Percentiles rank a stretch among this genome's conserved stretches.
Conservation (phyloP, 2,329 filamentous ascomycete genomes). For the Boeremia exigua region DNA sequence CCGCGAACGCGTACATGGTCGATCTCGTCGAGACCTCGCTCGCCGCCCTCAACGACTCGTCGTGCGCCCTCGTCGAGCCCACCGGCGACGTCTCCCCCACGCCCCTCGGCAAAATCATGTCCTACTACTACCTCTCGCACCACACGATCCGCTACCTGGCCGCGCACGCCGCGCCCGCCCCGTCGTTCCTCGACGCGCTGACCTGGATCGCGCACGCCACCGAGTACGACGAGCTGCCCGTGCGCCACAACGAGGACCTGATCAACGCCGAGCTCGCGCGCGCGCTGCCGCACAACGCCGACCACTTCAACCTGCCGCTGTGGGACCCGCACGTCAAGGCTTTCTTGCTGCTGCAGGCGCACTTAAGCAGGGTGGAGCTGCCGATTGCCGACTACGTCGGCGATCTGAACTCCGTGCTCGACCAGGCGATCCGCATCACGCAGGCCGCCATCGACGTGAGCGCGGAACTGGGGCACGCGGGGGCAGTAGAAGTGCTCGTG, state of each 20-base stretch:
- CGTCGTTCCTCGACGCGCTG: constrained; percentile 80
- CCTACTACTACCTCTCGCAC: constrained; percentile 96
- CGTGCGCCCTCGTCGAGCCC: constrained; percentile 80
- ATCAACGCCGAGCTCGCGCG: constrained; percentile 90
- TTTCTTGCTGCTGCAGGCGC: constrained; percentile 90
- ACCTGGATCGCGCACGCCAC: constrained; percentile 92
- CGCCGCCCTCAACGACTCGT: constrained; percentile 78
- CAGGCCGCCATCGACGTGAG: constrained; percentile 94
- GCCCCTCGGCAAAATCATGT: constrained; percentile 96
- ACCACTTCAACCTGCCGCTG: constrained; percentile 76
- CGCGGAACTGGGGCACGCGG: constrained; percentile 83
- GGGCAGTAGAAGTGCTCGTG: constrained; percentile 81
- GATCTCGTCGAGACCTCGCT: constrained; percentile 89
- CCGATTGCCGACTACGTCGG: constrained; percentile 98
- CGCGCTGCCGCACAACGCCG: constrained; percentile 74
- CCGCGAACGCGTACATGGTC: constrained; percentile 94
- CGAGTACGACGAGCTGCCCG: constrained; percentile 96
- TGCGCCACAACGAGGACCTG: constrained; percentile 97
- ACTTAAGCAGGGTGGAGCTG: constrained; percentile 90
- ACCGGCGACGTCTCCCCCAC: constrained; percentile 92
- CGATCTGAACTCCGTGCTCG: constrained; percentile 85
- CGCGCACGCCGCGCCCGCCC: constrained; percentile 74
- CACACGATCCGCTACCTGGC: constrained; percentile 89
- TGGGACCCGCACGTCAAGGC: constrained; percentile 99
- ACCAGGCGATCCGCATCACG: constrained; percentile 95